Evolutionary conservation across 2,329 filamentous ascomycete genomes (phyloP), one percentile per base, ranked within the genome.

Genomic region (Alternaria sp.): DNA sequence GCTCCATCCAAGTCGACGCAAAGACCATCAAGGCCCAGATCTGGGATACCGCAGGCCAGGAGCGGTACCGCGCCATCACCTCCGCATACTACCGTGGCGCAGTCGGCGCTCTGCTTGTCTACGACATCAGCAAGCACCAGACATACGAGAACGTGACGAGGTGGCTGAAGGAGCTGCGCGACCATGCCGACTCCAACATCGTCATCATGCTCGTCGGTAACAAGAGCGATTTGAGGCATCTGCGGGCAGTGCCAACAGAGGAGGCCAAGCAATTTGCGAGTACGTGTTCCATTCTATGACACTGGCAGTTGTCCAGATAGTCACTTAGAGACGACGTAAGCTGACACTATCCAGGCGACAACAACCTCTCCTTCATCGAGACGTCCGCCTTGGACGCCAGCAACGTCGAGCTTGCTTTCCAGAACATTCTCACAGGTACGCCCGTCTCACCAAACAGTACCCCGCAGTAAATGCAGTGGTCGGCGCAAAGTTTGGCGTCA

Each of bases 21-120:
- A 99, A 99, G 89, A 99, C 96, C 69, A 99, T 99, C 90, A 99
- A 99, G 88, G 96, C 96, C 75, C 96, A 99, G 86, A 99, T 99
- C 79, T 99, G 96, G 96, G 96, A 99, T 86, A 99, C 96, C 63
- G 96, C 96, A 72, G 96, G 96, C 73, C 96, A 99, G 86, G 96
- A 99, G 85, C 91, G 96, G 82, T 99, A 98, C 86, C 93, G 96
- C 81, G 96, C 96, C 81, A 99, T 99, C 82, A 99, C 96, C 74
- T 97, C 96, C 64, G 96, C 96, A 73, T 99, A 99, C 87, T 99
- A 99, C 85, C 92, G 96, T 77, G 96, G 96, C 77, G 96, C 96
- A 59, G 96, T 99, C 61, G 96, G 96, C 76, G 96, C 96, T 68
- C 90, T 99, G 65, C 92, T 99, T 70, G 96, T 99, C 79, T 99